Base-by-base conservation (phyloP, 371 early-diverging fungal species). In the Cokeromyces recurvatus region DNA sequence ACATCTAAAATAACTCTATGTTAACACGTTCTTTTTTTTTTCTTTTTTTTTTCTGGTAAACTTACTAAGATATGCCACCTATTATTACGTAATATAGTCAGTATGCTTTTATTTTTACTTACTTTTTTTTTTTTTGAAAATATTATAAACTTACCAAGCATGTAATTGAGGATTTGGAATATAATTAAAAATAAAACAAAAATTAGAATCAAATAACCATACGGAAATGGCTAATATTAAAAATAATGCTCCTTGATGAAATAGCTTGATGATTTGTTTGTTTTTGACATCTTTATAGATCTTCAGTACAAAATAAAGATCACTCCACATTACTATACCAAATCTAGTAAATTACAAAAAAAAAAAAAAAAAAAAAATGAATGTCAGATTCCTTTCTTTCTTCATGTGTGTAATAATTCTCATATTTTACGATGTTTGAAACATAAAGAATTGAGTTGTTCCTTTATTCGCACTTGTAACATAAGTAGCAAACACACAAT, bases 281-380 rank as follows among this genome's bases (percentile, higher is more conserved):
- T 44, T 42, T 19, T 43, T 36, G 11, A 46, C 59, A 8, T 43
- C 45, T 16, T 45, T 44, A 34, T 73, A 73, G 38, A 64, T 38
- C 35, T 64, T 57, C 46, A 60, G 56, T 11, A 73, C 69, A 45
- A 66, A 55, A 52, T 61, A 69, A 12, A 69, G 45, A 34, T 61
- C 59, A 35, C 61, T 63, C 69, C 69, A 69, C 74, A 69, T 73
- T 45, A 69, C 67, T 15, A 62, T 15, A 4, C 69, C 67, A 56
- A 67, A 69, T 7, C 25, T 43, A 27, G 15, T 2, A 22, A 24
- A n/a, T 40, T 21, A 24, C 4, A 34, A n/a, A n/a, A n/a, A n/a
- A n/a, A n/a, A n/a, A n/a, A n/a, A n/a, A n/a, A n/a, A n/a, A n/a
- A n/a, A n/a, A n/a, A n/a, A n/a, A n/a, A n/a, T n/a, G n/a, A n/a